Base-by-base conservation (phyloP, 768 basidiomycete species). In the Hypholoma sublateritium region DNA sequence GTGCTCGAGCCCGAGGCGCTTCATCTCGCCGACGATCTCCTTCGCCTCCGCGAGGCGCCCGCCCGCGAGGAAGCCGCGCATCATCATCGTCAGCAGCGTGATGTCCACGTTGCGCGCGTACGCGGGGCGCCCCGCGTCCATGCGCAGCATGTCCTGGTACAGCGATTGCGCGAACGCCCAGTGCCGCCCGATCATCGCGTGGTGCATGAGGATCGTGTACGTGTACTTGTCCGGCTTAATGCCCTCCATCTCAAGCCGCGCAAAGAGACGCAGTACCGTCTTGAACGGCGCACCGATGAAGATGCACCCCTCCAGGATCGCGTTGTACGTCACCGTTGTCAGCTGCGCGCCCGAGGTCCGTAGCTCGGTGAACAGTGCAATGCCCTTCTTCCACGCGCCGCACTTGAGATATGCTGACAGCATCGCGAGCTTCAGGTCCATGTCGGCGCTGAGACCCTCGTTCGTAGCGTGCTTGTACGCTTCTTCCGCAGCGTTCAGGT, bases 341-440 rank as follows among this genome's bases (percentile, higher is more conserved):
- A 48, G 13, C 47, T 28, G 21, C 1, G 25, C 32, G 3, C 6
- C 6, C n/a, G 28, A 8, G 16, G 17, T 24, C 17, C 34, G 34
- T 17, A 42, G 36, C 41, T 48, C 35, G 5, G 24, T 13, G 32
- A 89, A 96, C 12, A 85, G 74, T 21, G 81, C 78, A 56, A 93
- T 78, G 17, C 88, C 92, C 22, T 86, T 86, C 44, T 74, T 69
- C 92, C 93, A 97, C 11, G 87, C 85, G 1, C 89, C 91, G 1
- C 85, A 80, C 65, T 91, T 85, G 48, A 92, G 88, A 65, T 95
- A 84, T 0, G 89, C 93, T 63, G 91, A 84, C 85, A 98, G 86
- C 48, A 96, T 69, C 5, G 88, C 73, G 13, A 83, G 80, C 60
- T 87, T 74, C 86, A 93, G 87, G 37, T 68, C 72, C 35, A 77